Evolutionary conservation across 2,329 filamentous ascomycete species (phyloP), one percentile per base, ranked within the genome.

Genomic region (Colletotrichum truncatum): DNA sequence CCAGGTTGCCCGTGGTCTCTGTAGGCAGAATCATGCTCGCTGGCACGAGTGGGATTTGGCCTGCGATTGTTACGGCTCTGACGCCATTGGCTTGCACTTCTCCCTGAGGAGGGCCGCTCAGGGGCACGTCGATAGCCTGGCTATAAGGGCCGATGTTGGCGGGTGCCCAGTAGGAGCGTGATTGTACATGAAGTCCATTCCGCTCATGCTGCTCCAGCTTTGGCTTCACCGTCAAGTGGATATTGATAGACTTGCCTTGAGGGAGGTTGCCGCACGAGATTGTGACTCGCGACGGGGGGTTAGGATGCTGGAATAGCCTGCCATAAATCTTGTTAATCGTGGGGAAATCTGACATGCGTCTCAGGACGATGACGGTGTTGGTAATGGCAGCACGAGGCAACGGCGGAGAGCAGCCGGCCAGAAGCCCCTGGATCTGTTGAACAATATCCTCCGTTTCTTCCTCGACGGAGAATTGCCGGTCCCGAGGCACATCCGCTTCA

Each of bases 71-170:
- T 14, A 95, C 78, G 1, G 78, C 66, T 36, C 78, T 74, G 3
- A 77, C 67, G 8, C 2, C 73, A 71, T 4, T 65, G 67, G n/a
- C 56, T 49, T 14, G 65, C 58, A 4, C 18, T 16, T 52, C 43
- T 5, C 14, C 36, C 9, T 38, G 30, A 4, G 54, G 4, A 12
- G n/a, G n/a, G 46, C 23, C 46, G 28, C 70, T 71, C 11, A 78
- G 58, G 4, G 75, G 78, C 10, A 88, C 79, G 2, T 86, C 83
- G 52, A 96, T 89, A 4, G 94, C 93, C 80, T 99, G 96, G 60
- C 94, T 98, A 77, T 98, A 98, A 0, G 96, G 96, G 0, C 96
- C 96, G 57, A 99, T 98, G 73, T 98, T 98, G 18, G 96, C 95
- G 0, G 96, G 96, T 0, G 96, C 96, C 96, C 96, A 99, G 82